Evolutionary conservation across 2,329 filamentous ascomycete genomes (phyloP).

Genomic region (Ophiosphaerella narmari): DNA sequence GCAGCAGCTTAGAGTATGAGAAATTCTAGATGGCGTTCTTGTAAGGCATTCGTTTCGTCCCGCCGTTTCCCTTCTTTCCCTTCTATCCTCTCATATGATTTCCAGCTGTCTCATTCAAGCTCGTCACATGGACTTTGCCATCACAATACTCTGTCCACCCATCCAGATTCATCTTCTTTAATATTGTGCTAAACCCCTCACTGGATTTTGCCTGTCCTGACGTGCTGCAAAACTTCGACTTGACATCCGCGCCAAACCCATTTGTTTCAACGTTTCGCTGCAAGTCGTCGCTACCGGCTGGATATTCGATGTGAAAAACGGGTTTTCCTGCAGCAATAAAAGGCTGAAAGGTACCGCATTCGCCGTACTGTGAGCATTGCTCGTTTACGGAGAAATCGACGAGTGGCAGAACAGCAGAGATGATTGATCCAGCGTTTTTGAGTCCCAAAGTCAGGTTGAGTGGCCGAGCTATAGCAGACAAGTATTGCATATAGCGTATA

Average conservation of each 20-base stretch:
- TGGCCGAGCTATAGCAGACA: constrained; percentile 59
- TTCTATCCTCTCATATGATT: background rate
- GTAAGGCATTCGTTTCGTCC: background rate
- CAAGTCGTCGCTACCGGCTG: constrained; percentile 43
- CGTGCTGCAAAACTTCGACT: constrained; percentile 50
- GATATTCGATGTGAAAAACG: constrained; percentile 76
- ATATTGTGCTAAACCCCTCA: constrained; percentile 63
- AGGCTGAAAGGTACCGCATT: constrained; percentile 62
- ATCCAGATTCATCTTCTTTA: constrained; percentile 69
- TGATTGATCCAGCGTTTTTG: constrained; percentile 70
- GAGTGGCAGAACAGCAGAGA: constrained; percentile 54
- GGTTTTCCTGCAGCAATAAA: constrained; percentile 68
- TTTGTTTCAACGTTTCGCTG: constrained; percentile 13
- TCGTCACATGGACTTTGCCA: constrained; percentile 26
- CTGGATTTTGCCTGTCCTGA: constrained; percentile 46
- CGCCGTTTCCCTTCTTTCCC: background rate
- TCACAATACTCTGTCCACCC: constrained; percentile 65
- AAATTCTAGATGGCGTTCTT: too few relatives aligned
- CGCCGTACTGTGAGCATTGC: constrained; percentile 65
- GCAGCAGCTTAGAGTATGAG: too few relatives aligned
- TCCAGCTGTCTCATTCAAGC: constrained; percentile 17
- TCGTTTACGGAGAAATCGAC: constrained; percentile 73
- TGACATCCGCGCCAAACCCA: constrained; percentile 38
- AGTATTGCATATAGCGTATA: constrained; percentile 63
- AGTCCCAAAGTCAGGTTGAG: constrained; percentile 66